Base-by-base conservation (phyloP, 306 rosid species). In the Rosa lucieae region DNA sequence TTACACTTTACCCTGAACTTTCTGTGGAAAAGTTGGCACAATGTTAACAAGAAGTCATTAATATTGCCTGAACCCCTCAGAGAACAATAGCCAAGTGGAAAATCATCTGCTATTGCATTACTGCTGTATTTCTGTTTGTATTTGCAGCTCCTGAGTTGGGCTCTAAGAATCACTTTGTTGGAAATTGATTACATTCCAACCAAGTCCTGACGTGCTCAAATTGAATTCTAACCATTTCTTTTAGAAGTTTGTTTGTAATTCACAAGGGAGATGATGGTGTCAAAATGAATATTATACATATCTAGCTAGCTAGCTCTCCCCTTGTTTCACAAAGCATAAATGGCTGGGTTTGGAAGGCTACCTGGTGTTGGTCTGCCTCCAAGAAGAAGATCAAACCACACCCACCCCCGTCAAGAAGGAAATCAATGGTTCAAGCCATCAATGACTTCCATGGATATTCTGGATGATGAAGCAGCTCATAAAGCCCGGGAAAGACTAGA, bases 291-390 rank as follows among this genome's bases (percentile, higher is more conserved):
- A 47, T 10, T 12, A 32, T 32, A 32, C 2, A 32, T 32, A 32
- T 32, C 37, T 47, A 47, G 13, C 52, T 47, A 47, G 14, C 52
- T 61, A 23, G 4, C 29, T 13, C 37, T 37, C 18, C 56, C 6
- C 40, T 56, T 61, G 2, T 13, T 40, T 44, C 20, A 46, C 23
- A 67, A 11, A 51, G 9, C 21, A 49, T 32, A 68, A 21, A 39
- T 89, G 92, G 87, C 90, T 63, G 72, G 72, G 51, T 46, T 67
- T 67, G 92, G 90, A 65, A 87, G 88, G 72, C 70, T 89, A 42
- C 90, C 90, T 56, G 92, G 92, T 12, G 92, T 89, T 49, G 89
- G 88, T 20, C 72, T 89, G 67, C 77, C 80, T 23, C 74, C 83
- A 56, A 83, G 89, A 69, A 89, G 80, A 77, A 87, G 74, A 74